Conservation (phyloP, 345 rosid species). For the Carallia brachiata region DNA sequence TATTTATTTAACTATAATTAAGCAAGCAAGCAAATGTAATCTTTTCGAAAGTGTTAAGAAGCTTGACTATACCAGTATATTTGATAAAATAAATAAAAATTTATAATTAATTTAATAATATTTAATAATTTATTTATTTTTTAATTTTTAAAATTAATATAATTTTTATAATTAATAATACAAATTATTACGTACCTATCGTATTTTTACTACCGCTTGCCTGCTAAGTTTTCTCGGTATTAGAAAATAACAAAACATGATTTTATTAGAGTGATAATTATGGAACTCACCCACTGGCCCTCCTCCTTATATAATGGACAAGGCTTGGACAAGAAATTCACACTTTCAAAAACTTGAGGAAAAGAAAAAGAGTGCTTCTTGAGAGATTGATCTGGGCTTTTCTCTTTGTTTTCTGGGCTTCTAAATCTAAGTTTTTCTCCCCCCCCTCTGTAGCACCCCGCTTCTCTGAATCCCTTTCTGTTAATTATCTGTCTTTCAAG, state of each 20-base stretch:
- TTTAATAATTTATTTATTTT: no score
- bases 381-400: constrained; percentile 8
- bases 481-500: constrained; percentile 65
- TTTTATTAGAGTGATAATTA: constrained; percentile 17
- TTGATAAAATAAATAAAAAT: no score
- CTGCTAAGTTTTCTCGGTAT: no score
- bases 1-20: no score
- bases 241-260: neutral
- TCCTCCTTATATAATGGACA: constrained; percentile 38
- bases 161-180: no score
- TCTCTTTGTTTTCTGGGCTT: neutral
- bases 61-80: no score
- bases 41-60: neutral
- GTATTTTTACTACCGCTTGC: no score
- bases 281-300: neutral
- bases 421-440: neutral
- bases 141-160: no score
- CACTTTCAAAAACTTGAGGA: neutral
- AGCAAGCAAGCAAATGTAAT: neutral
- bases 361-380: neutral
- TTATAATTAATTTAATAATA: no score
- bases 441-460: constrained; percentile 41
- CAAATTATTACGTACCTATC: no score
- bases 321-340: constrained; percentile 25
- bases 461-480: constrained; percentile 83